Evolutionary conservation across 2,329 filamentous ascomycete genomes (phyloP), one percentile per base, ranked within the genome.

Genomic region (Calonectria pseudoreteaudii): DNA sequence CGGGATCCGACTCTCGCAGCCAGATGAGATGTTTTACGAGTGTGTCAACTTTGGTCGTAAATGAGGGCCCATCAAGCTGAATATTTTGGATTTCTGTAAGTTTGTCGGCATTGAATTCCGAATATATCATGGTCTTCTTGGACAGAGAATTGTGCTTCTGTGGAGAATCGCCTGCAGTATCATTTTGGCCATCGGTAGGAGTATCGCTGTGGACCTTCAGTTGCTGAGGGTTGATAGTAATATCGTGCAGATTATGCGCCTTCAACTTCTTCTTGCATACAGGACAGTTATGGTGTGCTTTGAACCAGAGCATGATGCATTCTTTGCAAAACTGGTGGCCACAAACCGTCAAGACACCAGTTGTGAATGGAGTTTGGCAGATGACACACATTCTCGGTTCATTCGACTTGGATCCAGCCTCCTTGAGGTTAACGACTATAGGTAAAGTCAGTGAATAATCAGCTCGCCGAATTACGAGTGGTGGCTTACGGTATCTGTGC

Each of bases 271-370:
- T 90, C 83, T 98, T 98, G 87, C 97, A 99, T 7, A 95, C 89
- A 0, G 96, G 96, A 79, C 96, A 98, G 66, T 91, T 96, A 23
- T 88, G 90, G 78, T 95, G 92, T 38, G 91, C 88, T 71, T 87
- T 88, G 86, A 93, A 95, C 97, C 97, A 98, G 16, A 92, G 79
- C 47, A 89, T 88, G 78, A 98, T 93, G 83, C 97, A 98, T 34
- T 95, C 94, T 80, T 95, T 95, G 86, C 96, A 98, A 82, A 95
- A 98, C 76, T 95, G 92, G 81, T 99, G 97, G 0, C 96, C 96
- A 82, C 97, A 98, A 1, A 95, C 90, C 0, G 96, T 98, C 74
- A 96, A 87, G 67, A 94, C 91, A 68, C 96, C 96, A n/a, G 92
- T 87, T 72, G 93, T 92, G 79, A 98, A 98, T 0, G 88, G 82